Percentiles rank a stretch among this genome's conserved stretches.
phyloP scores from a whole-genome alignment of 305 asterid genomes.

The Fraxinus dipetala region DNA sequence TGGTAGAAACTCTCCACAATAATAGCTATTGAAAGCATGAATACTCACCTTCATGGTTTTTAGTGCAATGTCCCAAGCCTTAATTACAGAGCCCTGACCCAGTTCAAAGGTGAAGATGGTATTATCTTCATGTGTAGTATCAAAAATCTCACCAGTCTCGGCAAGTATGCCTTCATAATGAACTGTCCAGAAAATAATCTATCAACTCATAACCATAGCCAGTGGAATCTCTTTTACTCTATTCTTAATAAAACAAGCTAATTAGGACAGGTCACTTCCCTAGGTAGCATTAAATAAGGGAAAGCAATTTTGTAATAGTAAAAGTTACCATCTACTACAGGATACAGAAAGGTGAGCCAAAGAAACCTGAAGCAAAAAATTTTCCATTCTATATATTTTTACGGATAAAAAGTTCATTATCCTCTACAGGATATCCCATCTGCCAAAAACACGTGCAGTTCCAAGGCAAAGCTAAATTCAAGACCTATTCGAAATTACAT shows the following conservation, averaged over 20 bases:
- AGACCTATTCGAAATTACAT: background rate
- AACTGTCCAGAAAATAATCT: conserved; percentile 41
- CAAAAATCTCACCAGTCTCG: conserved; percentile 88
- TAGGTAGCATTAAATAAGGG: background rate
- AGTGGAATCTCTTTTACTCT: background rate
- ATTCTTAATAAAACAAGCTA: background rate
- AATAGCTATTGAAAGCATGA: background rate
- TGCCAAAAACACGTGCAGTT: background rate
- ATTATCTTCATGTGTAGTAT: conserved; percentile 90
- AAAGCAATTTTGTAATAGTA: background rate
- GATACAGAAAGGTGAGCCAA: background rate
- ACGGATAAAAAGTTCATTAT: background rate
- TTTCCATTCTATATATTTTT: background rate
- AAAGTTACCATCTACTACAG: background rate
- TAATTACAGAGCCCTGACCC: conserved; percentile 80
- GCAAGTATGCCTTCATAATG: conserved; percentile 90
- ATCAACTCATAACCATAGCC: background rate
- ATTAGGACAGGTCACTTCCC: background rate
- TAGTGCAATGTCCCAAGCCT: conserved; percentile 88
- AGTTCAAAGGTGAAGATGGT: conserved; percentile 80
- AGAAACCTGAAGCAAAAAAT: background rate
- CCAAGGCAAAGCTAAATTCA: background rate
- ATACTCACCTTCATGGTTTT: conserved; percentile 82
- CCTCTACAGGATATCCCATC: background rate
- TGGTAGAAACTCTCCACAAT: background rate